phyloP scores from a whole-genome alignment of 2,329 filamentous ascomycete species.

The Immersiporthe knoxdaviesiana region DNA sequence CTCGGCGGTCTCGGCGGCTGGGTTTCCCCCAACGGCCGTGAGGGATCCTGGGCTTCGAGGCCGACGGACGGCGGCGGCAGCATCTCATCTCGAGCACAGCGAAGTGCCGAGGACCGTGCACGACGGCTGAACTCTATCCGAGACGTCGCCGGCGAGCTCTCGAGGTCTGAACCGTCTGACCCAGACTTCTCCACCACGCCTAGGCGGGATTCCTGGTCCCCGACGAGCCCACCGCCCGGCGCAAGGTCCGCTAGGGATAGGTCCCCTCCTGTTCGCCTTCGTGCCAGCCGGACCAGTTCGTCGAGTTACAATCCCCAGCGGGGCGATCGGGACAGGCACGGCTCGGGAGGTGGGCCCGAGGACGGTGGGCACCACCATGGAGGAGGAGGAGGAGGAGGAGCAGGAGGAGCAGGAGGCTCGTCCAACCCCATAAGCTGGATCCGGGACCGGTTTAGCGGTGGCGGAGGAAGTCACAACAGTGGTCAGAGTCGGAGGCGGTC shows the following conservation, averaged over 20 bases:
- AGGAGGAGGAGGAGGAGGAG: too few relatives aligned
- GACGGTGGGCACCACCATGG: background rate
- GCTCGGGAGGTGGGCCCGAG: background rate
- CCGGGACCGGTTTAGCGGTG: constrained; percentile 32
- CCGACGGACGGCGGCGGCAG: background rate
- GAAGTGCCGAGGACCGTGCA: constrained; percentile 28
- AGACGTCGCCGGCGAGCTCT: constrained; percentile 25
- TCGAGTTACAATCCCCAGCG: constrained; percentile 16
- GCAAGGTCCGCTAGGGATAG: constrained; percentile 24
- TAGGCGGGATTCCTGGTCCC: constrained; percentile 29
- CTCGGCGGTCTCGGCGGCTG: too few relatives aligned
- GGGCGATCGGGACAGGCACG: constrained; percentile 12
- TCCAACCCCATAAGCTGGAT: constrained; percentile 33
- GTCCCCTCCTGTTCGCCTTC: constrained; percentile 23
- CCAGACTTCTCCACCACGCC: constrained; percentile 7
- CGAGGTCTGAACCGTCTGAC: constrained; percentile 13
- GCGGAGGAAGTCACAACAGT: constrained; percentile 2
- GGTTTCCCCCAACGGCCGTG: too few relatives aligned
- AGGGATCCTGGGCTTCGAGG: background rate
- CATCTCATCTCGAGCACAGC: constrained; percentile 19
- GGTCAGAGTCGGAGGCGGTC: constrained; percentile 22
- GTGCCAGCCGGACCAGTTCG: constrained; percentile 14
- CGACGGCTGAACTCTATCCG: constrained; percentile 35
- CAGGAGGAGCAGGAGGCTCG: constrained; percentile 16
- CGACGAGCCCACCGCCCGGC: constrained; percentile 25